Base-by-base conservation (phyloP, 1,284 basidiomycete genomes). In the Marasmius fiardii region DNA sequence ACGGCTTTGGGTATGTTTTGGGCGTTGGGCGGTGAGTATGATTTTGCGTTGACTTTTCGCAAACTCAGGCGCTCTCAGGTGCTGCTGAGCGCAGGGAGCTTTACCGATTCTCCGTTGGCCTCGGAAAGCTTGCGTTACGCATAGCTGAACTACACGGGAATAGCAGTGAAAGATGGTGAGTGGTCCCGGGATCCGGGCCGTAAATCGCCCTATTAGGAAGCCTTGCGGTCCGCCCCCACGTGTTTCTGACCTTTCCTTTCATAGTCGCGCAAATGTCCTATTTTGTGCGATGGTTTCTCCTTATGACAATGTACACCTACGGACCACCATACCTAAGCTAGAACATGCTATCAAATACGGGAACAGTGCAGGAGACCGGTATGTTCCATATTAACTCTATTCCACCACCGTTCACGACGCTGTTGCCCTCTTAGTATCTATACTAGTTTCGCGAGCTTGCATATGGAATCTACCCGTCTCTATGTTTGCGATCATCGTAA, bases 1-100 rank as follows among this genome's bases (percentile, higher is more conserved):
- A 83, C 84, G 11, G 80, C 84, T 0, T 67, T 85, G 11, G 86
- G 86, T 4, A 85, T 89, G 65, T 85, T 88, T 63, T 88, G 83
- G 83, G 79, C 80, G n/a, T 66, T 87, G 5, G 81, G 79, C 67
- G 82, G 84, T 84, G 61, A 21, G 43, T 44, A 39, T 55, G 14
- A 26, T 45, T 24, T 33, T 45, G 21, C 49, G 52, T n/a, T 12
- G 21, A 16, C 31, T 37, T 3, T 37, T 3, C 21, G 7, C 34
- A 45, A 49, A 54, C 62, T 59, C 20, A 49, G 52, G 51, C 50
- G 45, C 51, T 50, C 47, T 26, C 58, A 83, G 81, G 78, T 60
- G 79, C 80, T 28, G 83, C 82, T 3, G 85, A 87, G 64, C 67
- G 76, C 58, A 71, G 80, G 60, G 82, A 82, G 54, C 64, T 86